phyloP scores from a whole-genome alignment of 257 asterid genomes.

The Solanum dulcamara region DNA sequence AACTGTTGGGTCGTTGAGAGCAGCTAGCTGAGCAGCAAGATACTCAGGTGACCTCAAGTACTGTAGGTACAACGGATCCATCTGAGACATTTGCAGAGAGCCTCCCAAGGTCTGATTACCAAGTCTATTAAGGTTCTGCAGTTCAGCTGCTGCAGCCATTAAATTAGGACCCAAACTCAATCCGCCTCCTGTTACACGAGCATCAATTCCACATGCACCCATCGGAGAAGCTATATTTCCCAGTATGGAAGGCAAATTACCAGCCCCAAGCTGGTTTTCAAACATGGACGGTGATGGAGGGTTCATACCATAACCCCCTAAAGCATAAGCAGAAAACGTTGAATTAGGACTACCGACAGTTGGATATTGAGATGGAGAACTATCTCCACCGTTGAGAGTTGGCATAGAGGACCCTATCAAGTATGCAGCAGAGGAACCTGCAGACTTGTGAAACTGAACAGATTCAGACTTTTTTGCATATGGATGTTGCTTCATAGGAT shows the following conservation, averaged over 20 bases:
- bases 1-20: slow-evolving; percentile 29
- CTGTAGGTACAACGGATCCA: slow-evolving; percentile 52
- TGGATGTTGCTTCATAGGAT: slow-evolving; percentile 14
- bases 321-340: slow-evolving; percentile 32
- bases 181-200: slow-evolving; percentile 35
- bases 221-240: slow-evolving; percentile 37
- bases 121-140: slow-evolving; percentile 36
- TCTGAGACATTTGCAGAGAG: slow-evolving; percentile 28
- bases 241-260: slow-evolving; percentile 36
- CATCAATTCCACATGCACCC: slow-evolving; percentile 30
- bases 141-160: slow-evolving; percentile 39
- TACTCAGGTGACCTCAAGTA: slow-evolving; percentile 39
- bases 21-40: slow-evolving; percentile 29
- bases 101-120: slow-evolving; percentile 33
- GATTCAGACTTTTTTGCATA: slow-evolving; percentile 22
- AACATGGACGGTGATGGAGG: slow-evolving; percentile 40
- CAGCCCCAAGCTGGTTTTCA: slow-evolving; percentile 33
- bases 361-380: slow-evolving; percentile 40
- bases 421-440: slow-evolving; percentile 9
- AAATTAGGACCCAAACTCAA: slow-evolving; percentile 35
- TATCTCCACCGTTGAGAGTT: slow-evolving; percentile 23
- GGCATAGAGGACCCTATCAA: slow-evolving; percentile 34
- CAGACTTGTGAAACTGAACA: slow-evolving; percentile 12
- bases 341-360: slow-evolving; percentile 37
- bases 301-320: slow-evolving; percentile 26